Base-by-base conservation (phyloP, 345 rosid genomes). In the Corymbia maculata region DNA sequence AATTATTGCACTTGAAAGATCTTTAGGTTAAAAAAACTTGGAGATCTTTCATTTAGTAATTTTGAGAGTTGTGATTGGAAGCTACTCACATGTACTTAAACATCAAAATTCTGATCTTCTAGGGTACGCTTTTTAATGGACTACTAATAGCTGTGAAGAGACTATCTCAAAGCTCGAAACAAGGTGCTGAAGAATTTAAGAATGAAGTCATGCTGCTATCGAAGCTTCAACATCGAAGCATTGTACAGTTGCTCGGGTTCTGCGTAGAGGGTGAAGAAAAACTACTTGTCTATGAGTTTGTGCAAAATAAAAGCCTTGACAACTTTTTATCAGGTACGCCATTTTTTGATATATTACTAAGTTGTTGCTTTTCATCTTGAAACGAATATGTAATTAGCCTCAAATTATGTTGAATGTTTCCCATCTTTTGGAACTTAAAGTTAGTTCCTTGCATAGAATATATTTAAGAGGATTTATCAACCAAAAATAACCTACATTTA, bases 81-180 rank as follows among this genome's bases (percentile, higher is more conserved):
- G 16, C 70, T n/a, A 64, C 16, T 28, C 36, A 64, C 8, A 16
- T 66, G 42, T 66, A 0, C 44, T 66, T 30, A 14, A 30, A 30
- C 79, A 66, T 66, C 42, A 66, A 66, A 66, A 30, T 66, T 13
- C 36, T 30, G 14, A 7, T 10, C 42, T 66, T 13, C 21, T 86
- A 94, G 94, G 97, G 96, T 2, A 86, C 19, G 6, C 89, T 93
- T 52, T 49, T 51, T 42, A 87, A 93, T 44, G 93, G 94, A 45
- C 86, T 70, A 88, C 89, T 87, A 30, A 85, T 93, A 51, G 97
- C 97, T 0, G 94, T 93, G 28, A 95, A 95, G 87, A 94, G 91
- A 86, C 85, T 95, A 13, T 91, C 94, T 4, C 79, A 3, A 70
- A 21, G 45, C 51, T 95, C 95, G 0, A 21, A 11, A 2, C 95